Conservation (phyloP, 306 rosid genomes). For the Citrullus colocynthis region DNA sequence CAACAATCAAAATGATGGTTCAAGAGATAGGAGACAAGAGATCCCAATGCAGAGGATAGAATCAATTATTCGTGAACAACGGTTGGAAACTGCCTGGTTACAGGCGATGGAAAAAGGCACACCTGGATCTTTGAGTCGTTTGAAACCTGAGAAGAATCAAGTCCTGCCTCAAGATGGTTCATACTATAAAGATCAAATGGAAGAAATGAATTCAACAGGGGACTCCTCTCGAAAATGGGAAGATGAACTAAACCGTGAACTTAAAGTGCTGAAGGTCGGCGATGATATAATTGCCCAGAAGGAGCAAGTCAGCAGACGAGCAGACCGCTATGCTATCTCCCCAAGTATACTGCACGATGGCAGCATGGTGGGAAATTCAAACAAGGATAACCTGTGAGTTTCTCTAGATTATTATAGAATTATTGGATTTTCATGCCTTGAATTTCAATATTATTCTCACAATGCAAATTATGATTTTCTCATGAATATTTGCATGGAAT, state of each 20-base stretch:
- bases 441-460: not conserved
- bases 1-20: conserved; percentile 20
- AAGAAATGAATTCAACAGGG: conserved; percentile 39
- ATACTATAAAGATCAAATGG: conserved; percentile 42
- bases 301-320: conserved; percentile 46
- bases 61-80: conserved; percentile 85
- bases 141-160: conserved; percentile 90
- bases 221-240: conserved; percentile 60
- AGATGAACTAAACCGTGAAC: conserved; percentile 45
- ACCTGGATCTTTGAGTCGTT: conserved; percentile 65
- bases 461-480: not conserved
- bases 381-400: conserved; percentile 74
- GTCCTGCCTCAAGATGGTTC: conserved; percentile 78
- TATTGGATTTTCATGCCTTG: not conserved
- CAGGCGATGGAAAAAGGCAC: conserved; percentile 86
- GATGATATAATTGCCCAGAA: conserved; percentile 50
- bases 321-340: conserved; percentile 59
- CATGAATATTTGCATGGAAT: not conserved
- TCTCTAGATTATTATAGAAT: conserved; percentile 9
- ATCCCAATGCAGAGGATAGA: conserved; percentile 87
- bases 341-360: conserved; percentile 83
- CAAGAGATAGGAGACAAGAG: conserved; percentile 39
- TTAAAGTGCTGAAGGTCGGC: conserved; percentile 34
- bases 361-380: conserved; percentile 44
- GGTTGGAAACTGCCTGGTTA: conserved; percentile 93